Percentiles rank a stretch among this genome's conserved stretches.
phyloP scores from a whole-genome alignment of 192 early-diverging fungal genomes.

The Entomortierella lignicola region DNA sequence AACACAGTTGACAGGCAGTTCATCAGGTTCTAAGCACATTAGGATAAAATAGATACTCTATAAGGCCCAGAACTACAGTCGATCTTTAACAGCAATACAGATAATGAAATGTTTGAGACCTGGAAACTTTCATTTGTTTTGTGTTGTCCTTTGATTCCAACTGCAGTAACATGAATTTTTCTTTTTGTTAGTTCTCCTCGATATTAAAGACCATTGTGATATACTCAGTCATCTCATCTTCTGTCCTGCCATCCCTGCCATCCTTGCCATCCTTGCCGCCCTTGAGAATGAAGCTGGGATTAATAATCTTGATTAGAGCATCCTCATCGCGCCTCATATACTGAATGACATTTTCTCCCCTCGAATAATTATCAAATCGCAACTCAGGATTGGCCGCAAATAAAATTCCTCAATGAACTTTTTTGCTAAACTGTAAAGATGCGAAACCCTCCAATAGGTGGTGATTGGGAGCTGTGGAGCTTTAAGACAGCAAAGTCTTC shows the following conservation, averaged over 20 bases:
- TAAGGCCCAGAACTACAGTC: no score
- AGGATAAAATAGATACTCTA: no score
- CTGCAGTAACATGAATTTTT: no score
- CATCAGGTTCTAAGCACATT: no score
- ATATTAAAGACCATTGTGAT: neutral
- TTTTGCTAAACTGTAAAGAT: conserved; percentile 13
- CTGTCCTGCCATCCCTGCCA: neutral
- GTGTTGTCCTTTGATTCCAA: no score
- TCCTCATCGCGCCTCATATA: conserved; percentile 3
- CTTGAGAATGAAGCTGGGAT: neutral
- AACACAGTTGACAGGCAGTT: no score
- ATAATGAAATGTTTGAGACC: no score
- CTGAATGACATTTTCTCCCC: conserved; percentile 15
- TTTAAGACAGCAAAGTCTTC: conserved; percentile 26
- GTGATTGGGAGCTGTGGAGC: conserved; percentile 5
- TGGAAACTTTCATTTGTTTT: no score
- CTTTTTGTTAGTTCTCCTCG: no score
- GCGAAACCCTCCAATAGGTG: conserved; percentile 20
- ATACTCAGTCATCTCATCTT: neutral
- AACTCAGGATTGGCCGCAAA: conserved; percentile 13
- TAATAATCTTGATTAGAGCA: conserved; percentile 10
- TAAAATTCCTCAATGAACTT: neutral
- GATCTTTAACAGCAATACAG: no score
- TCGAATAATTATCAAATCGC: conserved; percentile 7
- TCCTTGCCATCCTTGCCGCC: no score